Conservation (phyloP, 2,329 filamentous ascomycete species). For the Hymenoscyphus linearis region DNA sequence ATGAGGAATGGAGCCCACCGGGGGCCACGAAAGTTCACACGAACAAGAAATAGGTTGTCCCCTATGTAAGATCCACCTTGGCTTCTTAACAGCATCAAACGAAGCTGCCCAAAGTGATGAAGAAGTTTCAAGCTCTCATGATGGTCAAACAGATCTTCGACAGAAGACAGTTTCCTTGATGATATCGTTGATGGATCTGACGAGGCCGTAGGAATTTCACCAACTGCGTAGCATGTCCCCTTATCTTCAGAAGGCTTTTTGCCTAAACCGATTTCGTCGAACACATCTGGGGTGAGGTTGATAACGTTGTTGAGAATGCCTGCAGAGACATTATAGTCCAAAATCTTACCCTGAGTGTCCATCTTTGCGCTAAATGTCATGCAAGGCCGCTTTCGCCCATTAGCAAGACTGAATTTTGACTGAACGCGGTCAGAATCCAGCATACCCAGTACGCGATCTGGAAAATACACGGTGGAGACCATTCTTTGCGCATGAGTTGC, state of each 20-base stretch:
- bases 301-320: conserved; percentile 50
- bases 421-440: conserved; percentile 45
- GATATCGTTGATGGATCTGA: conserved; percentile 34
- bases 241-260: background rate
- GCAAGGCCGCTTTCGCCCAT: conserved; percentile 39
- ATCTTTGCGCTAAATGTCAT: conserved; percentile 60
- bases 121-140: conserved; percentile 46
- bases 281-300: conserved; percentile 49
- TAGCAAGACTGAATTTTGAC: conserved; percentile 49
- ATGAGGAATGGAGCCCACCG: conserved; percentile 2
- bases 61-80: conserved; percentile 11
- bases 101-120: conserved; percentile 41
- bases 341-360: conserved; percentile 45
- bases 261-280: conserved; percentile 34
- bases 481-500: conserved; percentile 57
- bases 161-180: conserved; percentile 39
- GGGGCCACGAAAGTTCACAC: conserved; percentile 16
- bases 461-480: conserved; percentile 54
- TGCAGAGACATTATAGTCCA: conserved; percentile 50
- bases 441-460: conserved; percentile 55
- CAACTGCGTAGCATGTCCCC: conserved; percentile 11
- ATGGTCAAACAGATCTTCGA: conserved; percentile 37
- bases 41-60: conserved; percentile 4
- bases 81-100: conserved; percentile 11
- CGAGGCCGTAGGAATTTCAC: conserved; percentile 5